Evolutionary conservation across 1,139 yeast genomes (phyloP), one percentile per base, ranked within the genome.

Genomic region (Protomyces inouyei): DNA sequence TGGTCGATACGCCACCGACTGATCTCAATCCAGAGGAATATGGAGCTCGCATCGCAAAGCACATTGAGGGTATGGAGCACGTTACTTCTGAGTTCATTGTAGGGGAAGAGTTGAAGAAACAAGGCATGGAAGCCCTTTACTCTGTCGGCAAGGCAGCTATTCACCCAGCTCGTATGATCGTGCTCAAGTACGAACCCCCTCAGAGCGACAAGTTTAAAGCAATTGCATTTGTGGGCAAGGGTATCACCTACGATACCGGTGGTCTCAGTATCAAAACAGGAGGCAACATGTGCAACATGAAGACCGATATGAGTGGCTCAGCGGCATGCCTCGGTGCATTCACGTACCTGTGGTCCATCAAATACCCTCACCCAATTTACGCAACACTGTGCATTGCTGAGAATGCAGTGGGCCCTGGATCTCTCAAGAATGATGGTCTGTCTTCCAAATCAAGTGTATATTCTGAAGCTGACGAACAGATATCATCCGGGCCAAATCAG

Each of bases 231-330:
- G 65, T 63, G 10, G 65, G 65, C 12, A 63, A 64, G 36, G 66
- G 66, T 23, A 46, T 64, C 16, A 64, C 66, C 4, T 64, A 48
- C 52, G 66, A 64, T 36, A 51, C 64, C 12, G 66, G 66, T 48
- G 66, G 66, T 53, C 48, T 64, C 25, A 46, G 56, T 10, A 59
- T 64, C 55, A 64, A 64, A 53, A 51, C 66, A 9, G 40, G 54
- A 2, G 57, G 46, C 16, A 51, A 53, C 36, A 60, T 64, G 64
- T 43, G 46, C 32, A 55, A 55, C 28, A 64, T 64, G 64, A 56
- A 60, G 59, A 65, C 53, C 16, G 52, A 51, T n/a, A 21, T 55
- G 35, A 64, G 66, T 21, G 66, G 66, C 16, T 64, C 66, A 37
- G 66, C 66, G 10, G 64, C 60, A 6, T 55, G 52, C 18, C 55